Evolutionary conservation across 768 basidiomycete genomes (phyloP).

Genomic region (Rhodocollybia butyracea): DNA sequence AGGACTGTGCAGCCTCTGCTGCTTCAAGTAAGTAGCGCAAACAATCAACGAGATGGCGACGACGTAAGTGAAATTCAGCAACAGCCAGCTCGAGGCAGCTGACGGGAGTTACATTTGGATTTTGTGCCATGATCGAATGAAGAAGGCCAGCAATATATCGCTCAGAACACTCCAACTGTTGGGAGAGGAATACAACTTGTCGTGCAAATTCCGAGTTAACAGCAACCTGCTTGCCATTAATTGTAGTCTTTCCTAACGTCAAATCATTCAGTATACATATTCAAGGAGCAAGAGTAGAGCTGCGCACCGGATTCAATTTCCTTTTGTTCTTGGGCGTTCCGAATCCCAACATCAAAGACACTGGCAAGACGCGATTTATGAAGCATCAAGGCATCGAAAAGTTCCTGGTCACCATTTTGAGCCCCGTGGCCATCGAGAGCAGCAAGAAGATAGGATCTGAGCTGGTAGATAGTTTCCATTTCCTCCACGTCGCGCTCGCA

Average conservation of each 20-base stretch:
- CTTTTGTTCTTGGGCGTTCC: slow-evolving; percentile 60
- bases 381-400: slow-evolving; percentile 71
- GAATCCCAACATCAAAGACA: slow-evolving; percentile 63
- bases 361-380: slow-evolving; percentile 61
- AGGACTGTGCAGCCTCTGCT: slow-evolving; percentile 44
- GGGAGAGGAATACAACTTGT: slow-evolving; percentile 75
- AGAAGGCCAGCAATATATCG: slow-evolving; percentile 71
- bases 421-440: slow-evolving; percentile 42
- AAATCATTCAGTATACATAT: slow-evolving; percentile 2
- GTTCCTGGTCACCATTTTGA: slow-evolving; percentile 62
- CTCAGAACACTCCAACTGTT: slow-evolving; percentile 81
- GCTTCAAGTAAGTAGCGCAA: slow-evolving; percentile 67
- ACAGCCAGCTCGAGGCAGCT: slow-evolving; percentile 64
- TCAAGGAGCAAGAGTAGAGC: background rate
- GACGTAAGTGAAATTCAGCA: slow-evolving; percentile 63
- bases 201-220: slow-evolving; percentile 79
- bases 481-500: background rate
- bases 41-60: slow-evolving; percentile 69
- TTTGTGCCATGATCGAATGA: slow-evolving; percentile 56
- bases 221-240: slow-evolving; percentile 64
- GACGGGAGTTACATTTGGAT: slow-evolving; percentile 60
- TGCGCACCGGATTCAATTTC: slow-evolving; percentile 65
- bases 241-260: slow-evolving; percentile 63
- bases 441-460: slow-evolving; percentile 50
- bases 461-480: slow-evolving; percentile 61